These are phyloP conservation scores for Tolypocladium tundrense DNA, from an alignment of 2,329 filamentous ascomycete species.

Conservation along the genomic window DNA sequence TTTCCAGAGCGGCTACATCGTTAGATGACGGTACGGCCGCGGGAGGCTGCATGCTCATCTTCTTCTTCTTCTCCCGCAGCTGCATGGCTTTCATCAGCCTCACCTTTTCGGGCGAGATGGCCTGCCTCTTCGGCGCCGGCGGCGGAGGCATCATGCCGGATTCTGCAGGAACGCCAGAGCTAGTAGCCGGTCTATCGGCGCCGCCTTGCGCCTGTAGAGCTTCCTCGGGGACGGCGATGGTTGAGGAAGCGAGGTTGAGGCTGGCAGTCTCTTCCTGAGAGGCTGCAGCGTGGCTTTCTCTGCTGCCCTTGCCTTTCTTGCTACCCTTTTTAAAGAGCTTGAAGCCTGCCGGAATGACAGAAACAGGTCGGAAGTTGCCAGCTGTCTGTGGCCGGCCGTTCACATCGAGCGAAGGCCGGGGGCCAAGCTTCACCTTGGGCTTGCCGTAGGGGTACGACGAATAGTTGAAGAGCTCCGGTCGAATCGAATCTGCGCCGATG, in stretches of 20 bases:
- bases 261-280: constrained; percentile 25
- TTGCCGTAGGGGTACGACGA: constrained; percentile 45
- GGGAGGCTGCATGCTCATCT: constrained; percentile 11
- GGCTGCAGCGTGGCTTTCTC: constrained; percentile 10
- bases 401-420: constrained; percentile 65
- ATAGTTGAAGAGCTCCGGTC: constrained; percentile 40
- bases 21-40: neutral
- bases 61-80: constrained; percentile 70
- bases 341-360: constrained; percentile 71
- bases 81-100: constrained; percentile 91
- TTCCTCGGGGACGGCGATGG: constrained; percentile 25
- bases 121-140: constrained; percentile 28
- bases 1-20: constrained; percentile 6
- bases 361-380: constrained; percentile 59
- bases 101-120: constrained; percentile 79
- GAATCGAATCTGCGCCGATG: constrained; percentile 33
- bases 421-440: constrained; percentile 81
- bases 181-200: constrained; percentile 28
- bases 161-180: constrained; percentile 34
- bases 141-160: constrained; percentile 27
- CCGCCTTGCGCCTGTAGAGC: constrained; percentile 12
- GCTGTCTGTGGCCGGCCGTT: constrained; percentile 50
- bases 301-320: constrained; percentile 31
- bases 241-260: constrained; percentile 24
- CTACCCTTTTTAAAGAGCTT: constrained; percentile 54